Conservation (phyloP, 768 basidiomycete genomes). For the Lentinula sp. region DNA sequence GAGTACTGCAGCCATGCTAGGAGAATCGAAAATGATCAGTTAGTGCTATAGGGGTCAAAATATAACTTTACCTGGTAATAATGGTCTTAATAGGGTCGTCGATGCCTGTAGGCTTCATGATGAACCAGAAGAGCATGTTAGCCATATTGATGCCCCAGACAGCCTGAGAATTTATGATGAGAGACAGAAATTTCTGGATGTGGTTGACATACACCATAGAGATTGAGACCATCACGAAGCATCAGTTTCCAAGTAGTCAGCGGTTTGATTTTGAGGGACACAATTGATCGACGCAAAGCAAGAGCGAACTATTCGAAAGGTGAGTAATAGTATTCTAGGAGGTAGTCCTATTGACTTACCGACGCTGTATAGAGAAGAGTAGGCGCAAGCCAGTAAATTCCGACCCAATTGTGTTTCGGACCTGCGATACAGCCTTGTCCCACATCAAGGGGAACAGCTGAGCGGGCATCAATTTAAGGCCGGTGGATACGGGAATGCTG, state of each 20-base stretch:
- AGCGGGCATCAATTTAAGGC: slow-evolving; percentile 1
- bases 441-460: slow-evolving; percentile 61
- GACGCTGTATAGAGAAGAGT: slow-evolving; percentile 67
- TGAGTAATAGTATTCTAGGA: not conserved
- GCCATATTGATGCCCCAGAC: slow-evolving; percentile 76
- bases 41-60: not conserved
- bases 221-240: slow-evolving; percentile 85
- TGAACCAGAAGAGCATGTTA: slow-evolving; percentile 87
- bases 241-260: slow-evolving; percentile 77
- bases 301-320: slow-evolving; percentile 40
- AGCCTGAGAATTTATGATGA: slow-evolving; percentile 30
- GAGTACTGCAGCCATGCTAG: slow-evolving; percentile 77
- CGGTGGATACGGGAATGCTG: not conserved
- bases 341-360: slow-evolving; percentile 29
- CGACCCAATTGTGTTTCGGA: slow-evolving; percentile 76
- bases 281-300: slow-evolving; percentile 52
- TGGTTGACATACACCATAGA: slow-evolving; percentile 55
- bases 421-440: slow-evolving; percentile 88
- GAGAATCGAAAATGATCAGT: not conserved
- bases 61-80: slow-evolving; percentile 47
- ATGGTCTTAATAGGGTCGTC: slow-evolving; percentile 75
- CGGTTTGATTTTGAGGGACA: slow-evolving; percentile 50
- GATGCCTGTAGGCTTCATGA: slow-evolving; percentile 57
- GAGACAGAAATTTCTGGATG: not conserved
- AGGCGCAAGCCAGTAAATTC: slow-evolving; percentile 78